Evolutionary conservation across 805 yeast genomes (phyloP), one percentile per base, ranked within the genome.

Genomic region (Pichia exigua): DNA sequence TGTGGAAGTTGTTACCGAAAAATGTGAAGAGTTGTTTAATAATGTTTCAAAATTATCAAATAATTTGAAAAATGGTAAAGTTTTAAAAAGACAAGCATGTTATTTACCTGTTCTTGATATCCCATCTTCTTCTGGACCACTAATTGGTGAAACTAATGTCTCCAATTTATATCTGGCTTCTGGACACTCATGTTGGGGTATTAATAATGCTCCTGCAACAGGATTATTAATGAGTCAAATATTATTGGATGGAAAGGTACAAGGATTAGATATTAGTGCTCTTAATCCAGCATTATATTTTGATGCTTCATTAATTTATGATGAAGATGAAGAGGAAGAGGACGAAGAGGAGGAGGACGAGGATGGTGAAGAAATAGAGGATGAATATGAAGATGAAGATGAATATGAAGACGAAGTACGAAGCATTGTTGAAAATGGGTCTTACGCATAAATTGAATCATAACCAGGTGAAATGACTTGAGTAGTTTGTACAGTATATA

Each of bases 181-280:
- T 17, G 99, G 98, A 0, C 99, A 92, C 68, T 86, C 96, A 17
- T 94, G 98, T 70, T 92, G 99, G 99, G 99, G 99, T 22, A 94
- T 92, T 56, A 94, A 92, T 70, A 92, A 94, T 67, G 97, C 97
- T 0, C 97, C 97, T 1, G 97, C 87, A 4, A 91, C 97, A 0
- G 99, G 99, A n/a, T 82, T 88, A 63, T 76, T 94, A 40, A 77
- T 92, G 83, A 82, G 96, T 57, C 98, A 92, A 69, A 62, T 92
- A 50, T 67, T 92, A 45, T 67, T 92, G 44, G 97, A 92, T 47
- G 98, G 97, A 13, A 81, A 79, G 57, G 85, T 85, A 10, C 74
- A 69, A 39, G 79, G 88, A 53, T 94, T 96, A 26, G 88, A 86
- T 64, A 79, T 91, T 28, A 75, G 83, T 32, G 86, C 91, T 6